phyloP scores from a whole-genome alignment of 2,329 filamentous ascomycete species.

The Curvularia verruculosa region DNA sequence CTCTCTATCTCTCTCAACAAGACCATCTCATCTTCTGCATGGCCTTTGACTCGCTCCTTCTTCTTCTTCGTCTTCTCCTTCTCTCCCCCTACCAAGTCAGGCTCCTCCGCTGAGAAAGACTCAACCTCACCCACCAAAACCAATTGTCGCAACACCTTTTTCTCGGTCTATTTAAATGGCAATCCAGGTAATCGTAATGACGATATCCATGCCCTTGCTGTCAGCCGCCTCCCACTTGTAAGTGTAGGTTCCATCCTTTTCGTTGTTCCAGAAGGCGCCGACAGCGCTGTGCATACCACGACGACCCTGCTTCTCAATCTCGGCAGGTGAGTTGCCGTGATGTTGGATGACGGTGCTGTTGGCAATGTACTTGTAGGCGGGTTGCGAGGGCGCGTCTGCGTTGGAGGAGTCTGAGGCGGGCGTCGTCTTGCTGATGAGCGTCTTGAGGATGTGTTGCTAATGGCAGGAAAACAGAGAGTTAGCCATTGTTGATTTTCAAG shows the following conservation, averaged over 20 bases:
- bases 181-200: constrained; percentile 72
- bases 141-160: background rate
- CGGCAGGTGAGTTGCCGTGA: constrained; percentile 54
- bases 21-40: constrained; percentile 1
- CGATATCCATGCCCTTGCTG: constrained; percentile 59
- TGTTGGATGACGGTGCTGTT: constrained; percentile 99
- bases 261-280: constrained; percentile 88
- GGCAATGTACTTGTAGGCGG: constrained; percentile 89
- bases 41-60: constrained; percentile 7
- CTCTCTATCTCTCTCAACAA: constrained; percentile 4
- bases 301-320: constrained; percentile 71
- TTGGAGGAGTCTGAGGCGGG: constrained; percentile 54
- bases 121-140: background rate
- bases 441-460: constrained; percentile 77
- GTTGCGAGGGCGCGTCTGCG: constrained; percentile 51
- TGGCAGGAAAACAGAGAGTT: constrained; percentile 35
- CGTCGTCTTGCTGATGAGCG: constrained; percentile 76
- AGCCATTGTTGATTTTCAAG: background rate
- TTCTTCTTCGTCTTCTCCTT: background rate
- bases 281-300: constrained; percentile 89
- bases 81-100: background rate
- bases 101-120: background rate
- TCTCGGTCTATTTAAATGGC: constrained; percentile 45
- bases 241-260: constrained; percentile 88
- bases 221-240: constrained; percentile 76